Evolutionary conservation across 345 rosid species (phyloP).

Genomic region (Salix arbutifolia): DNA sequence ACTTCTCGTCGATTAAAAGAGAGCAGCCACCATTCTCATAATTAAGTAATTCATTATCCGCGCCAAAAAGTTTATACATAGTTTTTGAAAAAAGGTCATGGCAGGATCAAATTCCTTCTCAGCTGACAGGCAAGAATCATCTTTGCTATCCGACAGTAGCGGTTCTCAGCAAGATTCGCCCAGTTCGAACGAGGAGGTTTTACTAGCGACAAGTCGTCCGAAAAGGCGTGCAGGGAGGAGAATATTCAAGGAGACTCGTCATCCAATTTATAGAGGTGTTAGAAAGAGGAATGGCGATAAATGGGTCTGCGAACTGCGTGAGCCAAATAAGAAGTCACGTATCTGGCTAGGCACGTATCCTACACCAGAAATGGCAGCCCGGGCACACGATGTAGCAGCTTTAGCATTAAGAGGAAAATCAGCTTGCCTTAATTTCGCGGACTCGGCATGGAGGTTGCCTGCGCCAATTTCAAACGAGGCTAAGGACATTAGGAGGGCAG

Average conservation of each 20-base stretch:
- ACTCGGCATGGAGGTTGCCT: slow-evolving; percentile 59
- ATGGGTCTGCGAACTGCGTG: slow-evolving; percentile 75
- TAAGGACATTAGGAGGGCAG: slow-evolving; percentile 37
- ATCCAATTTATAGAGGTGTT: slow-evolving; percentile 65
- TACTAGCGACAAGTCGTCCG: slow-evolving; percentile 15
- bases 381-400: slow-evolving; percentile 78
- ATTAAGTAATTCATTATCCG: no score
- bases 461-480: slow-evolving; percentile 45
- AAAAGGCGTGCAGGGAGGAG: slow-evolving; percentile 33
- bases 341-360: slow-evolving; percentile 82
- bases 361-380: slow-evolving; percentile 68
- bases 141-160: background rate
- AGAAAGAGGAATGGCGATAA: slow-evolving; percentile 51
- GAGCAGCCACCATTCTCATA: no score
- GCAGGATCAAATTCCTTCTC: background rate
- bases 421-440: slow-evolving; percentile 68
- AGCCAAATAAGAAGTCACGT: slow-evolving; percentile 49
- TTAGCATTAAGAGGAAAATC: slow-evolving; percentile 55
- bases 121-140: background rate
- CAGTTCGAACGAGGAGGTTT: background rate
- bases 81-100: no score
- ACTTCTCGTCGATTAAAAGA: no score
- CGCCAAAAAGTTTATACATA: no score
- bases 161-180: background rate
- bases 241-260: slow-evolving; percentile 66